Base-by-base conservation (phyloP, 2,329 filamentous ascomycete species). In the Calonectria multiphialidica region DNA sequence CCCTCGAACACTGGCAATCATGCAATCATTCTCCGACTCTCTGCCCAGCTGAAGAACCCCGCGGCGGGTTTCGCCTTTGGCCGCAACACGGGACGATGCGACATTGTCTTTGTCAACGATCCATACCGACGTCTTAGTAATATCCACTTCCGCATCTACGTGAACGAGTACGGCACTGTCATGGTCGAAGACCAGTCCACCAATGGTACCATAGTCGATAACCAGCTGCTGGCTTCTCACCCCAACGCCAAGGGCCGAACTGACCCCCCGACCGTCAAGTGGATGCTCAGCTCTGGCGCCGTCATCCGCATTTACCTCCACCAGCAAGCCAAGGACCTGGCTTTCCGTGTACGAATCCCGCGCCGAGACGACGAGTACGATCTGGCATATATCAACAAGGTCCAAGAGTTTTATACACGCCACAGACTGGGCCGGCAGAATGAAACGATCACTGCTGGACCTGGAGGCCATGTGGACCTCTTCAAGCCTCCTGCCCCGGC, bases 171-270 rank as follows among this genome's bases (percentile, higher is more conserved):
- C 74, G 95, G 94, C 33, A 92, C 94, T 69, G 89, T 98, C 75
- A 98, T 99, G 95, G 87, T 98, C 15, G 93, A 98, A 82, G 97
- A 99, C 81, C 90, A 92, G 81, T 98, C 97, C 0, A 98, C 95
- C n/a, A 99, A 98, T 80, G 97, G 97, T 33, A 98, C 97, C 5
- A 88, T 95, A 72, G 95, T 98, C 69, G 96, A 98, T 83, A 88
- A 90, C 28, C 86, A 87, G 21, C 86, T 95, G 42, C 87, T 99
- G 77, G 86, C 84, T 61, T 78, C 81, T 25, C 84, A 85, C 59
- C 77, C 81, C 25, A 82, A 83, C 64, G 77, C 81, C 30, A 85
- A 84, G 73, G 79, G 78, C 33, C 77, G 77, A 76, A 82, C 67
- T 69, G 80, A 81, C 69, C 80, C 81, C 42, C 86, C 81, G 18